Base-by-base conservation (phyloP, 2,329 filamentous ascomycete genomes). In the Alternaria gaisen region DNA sequence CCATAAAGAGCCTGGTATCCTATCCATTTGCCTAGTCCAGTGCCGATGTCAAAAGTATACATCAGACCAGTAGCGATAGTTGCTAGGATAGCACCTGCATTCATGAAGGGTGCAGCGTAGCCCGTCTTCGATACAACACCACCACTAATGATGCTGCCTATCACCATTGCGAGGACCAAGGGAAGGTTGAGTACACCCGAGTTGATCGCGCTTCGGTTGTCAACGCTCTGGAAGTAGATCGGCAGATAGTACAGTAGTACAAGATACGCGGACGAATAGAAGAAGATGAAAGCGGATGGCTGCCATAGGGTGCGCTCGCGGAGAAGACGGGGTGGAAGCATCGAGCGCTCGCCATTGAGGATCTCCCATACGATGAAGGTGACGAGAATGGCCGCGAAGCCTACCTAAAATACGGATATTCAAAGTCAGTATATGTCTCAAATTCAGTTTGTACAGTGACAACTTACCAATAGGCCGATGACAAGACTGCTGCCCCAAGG, bases 171-270 rank as follows among this genome's bases (percentile, higher is more conserved):
- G 6, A 84, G 53, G 7, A 84, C 75, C 14, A 83, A 61, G 8
- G 81, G 78, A 12, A 84, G 65, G 44, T 80, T 83, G 22, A 75
- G 67, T 8, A 84, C 73, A 5, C 83, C 83, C 2, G 76, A 79
- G n/a, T 68, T 58, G 16, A 75, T 69, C 0, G 82, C 74, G 12
- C 62, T 73, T 8, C 73, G 71, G 43, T 72, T 71, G n/a, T 70
- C 65, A 6, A 83, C 75, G 1, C 75, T 72, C 66, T 85, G 83
- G 71, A 85, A 85, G 65, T 83, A 84, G 34, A 85, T 80, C 3
- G 82, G 82, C 0, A 84, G 71, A 63, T 82, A 83, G 71, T 83
- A 84, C 5, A 83, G 62, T 1, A 80, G 47, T 8, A 80, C 28
- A 55, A 81, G 76, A 60, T 77, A 81, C 12, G 61, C 51, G 10